Percentiles rank a stretch among this genome's conserved stretches.
phyloP scores from a whole-genome alignment of 78 protist species.

The Thecamonas trahens region DNA sequence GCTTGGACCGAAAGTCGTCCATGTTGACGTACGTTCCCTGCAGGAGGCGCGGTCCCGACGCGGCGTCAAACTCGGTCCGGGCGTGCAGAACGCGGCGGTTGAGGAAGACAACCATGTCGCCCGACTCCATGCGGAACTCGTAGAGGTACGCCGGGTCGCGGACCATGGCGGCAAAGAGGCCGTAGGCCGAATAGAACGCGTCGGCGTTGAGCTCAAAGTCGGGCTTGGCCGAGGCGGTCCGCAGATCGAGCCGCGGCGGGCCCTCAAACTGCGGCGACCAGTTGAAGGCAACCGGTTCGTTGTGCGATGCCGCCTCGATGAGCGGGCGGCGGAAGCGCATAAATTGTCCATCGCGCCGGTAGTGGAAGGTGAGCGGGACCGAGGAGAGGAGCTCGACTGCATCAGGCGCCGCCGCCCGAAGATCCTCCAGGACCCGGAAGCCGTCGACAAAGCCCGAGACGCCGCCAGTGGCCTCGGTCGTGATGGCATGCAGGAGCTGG shows the following conservation, averaged over 20 bases:
- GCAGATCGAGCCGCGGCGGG: neutral
- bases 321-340: neutral
- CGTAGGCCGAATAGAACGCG: conserved; percentile 6
- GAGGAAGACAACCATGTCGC: conserved; percentile 3
- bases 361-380: conserved; percentile 13
- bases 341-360: neutral
- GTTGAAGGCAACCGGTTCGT: too few relatives aligned
- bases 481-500: neutral
- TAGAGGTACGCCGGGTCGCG: neutral
- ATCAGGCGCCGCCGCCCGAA: neutral
- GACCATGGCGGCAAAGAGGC: neutral
- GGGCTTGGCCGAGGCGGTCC: neutral
- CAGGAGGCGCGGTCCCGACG: conserved; percentile 2
- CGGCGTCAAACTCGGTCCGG: conserved; percentile 6
- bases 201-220: too few relatives aligned
- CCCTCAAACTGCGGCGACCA: neutral
- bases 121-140: neutral
- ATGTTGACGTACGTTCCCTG: conserved; percentile 14
- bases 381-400: neutral
- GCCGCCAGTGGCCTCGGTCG: conserved; percentile 5
- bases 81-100: conserved; percentile 10
- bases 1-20: conserved; percentile 3
- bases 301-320: too few relatives aligned
- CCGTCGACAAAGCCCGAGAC: conserved; percentile 6
- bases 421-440: neutral